phyloP scores from a whole-genome alignment of 2,329 filamentous ascomycete genomes.

The Coleophoma crateriformis region DNA sequence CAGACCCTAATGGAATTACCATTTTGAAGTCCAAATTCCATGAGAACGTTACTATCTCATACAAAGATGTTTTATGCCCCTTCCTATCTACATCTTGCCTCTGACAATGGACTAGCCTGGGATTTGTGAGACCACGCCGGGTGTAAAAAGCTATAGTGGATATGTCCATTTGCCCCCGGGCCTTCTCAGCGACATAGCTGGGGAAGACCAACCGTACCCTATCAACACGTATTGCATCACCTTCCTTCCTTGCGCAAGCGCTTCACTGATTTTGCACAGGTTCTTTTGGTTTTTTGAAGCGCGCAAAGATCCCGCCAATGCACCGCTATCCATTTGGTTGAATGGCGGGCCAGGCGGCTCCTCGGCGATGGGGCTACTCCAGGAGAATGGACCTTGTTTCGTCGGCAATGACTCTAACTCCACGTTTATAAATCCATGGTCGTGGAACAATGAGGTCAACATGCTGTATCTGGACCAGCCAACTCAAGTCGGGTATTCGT shows the following conservation, averaged over 20 bases:
- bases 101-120: constrained; percentile 1
- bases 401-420: constrained; percentile 32
- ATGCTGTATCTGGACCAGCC: constrained; percentile 52
- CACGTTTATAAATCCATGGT: constrained; percentile 46
- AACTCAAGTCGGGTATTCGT: constrained; percentile 59
- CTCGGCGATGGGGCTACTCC: constrained; percentile 54
- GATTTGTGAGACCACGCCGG: constrained; percentile 8
- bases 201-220: constrained; percentile 5
- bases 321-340: constrained; percentile 52
- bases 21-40: constrained; percentile 29
- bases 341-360: constrained; percentile 59
- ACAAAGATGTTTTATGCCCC: constrained; percentile 28
- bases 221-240: constrained; percentile 4
- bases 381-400: constrained; percentile 44
- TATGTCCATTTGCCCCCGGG: constrained; percentile 9
- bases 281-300: constrained; percentile 39
- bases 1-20: constrained; percentile 26
- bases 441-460: constrained; percentile 54
- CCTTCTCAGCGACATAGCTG: constrained; percentile 4
- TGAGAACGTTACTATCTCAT: constrained; percentile 30
- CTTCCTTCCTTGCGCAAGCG: no score
- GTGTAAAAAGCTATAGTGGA: constrained; percentile 9
- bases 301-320: constrained; percentile 36
- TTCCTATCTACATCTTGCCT: neutral
- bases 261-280: neutral